Conservation (phyloP, 2,329 filamentous ascomycete genomes). For the Stagonosporopsis cucurbitacearum region DNA sequence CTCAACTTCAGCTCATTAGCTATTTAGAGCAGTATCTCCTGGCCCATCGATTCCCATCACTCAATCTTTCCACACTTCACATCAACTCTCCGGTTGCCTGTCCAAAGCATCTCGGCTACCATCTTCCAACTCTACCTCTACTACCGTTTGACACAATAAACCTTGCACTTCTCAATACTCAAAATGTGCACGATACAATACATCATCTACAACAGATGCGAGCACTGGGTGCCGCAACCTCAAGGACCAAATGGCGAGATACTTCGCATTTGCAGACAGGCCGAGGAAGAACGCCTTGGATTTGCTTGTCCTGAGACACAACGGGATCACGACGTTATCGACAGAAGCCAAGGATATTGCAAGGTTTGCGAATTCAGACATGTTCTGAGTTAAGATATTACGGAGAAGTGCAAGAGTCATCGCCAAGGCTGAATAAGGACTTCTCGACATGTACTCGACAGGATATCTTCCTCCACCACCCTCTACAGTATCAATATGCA, state of each 20-base stretch:
- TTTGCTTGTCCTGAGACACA: conserved; percentile 36
- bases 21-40: not conserved
- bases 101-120: not conserved
- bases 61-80: not conserved
- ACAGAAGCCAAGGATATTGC: conserved; percentile 43
- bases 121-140: not conserved
- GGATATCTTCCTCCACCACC: not conserved
- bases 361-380: conserved; percentile 40
- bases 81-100: not conserved
- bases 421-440: not conserved
- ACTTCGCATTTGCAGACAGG: conserved; percentile 37
- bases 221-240: conserved; percentile 43
- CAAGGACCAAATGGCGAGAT: conserved; percentile 35
- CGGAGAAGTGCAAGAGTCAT: not conserved
- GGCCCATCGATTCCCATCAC: not conserved
- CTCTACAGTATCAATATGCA: not conserved
- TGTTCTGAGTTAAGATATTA: conserved; percentile 12
- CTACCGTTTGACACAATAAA: not conserved
- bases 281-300: conserved; percentile 36
- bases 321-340: conserved; percentile 39
- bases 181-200: conserved; percentile 43
- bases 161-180: not conserved
- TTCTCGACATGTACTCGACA: not conserved
- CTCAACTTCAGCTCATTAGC: not conserved
- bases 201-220: conserved; percentile 38